Base-by-base conservation (phyloP, 768 basidiomycete genomes). In the Leccinum aurantiacum region DNA sequence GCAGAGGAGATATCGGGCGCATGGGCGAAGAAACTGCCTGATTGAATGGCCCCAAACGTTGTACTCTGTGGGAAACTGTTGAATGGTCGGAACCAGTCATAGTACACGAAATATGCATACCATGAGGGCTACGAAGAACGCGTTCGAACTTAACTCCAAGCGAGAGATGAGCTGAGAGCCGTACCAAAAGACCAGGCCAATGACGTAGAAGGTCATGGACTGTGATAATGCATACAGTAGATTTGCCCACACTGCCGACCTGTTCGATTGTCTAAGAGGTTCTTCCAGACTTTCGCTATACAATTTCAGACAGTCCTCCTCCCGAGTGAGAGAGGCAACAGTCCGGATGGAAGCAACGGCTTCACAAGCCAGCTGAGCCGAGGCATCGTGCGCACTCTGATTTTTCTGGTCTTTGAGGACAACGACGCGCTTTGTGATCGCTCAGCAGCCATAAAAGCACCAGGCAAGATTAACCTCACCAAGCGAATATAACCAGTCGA, bases 1-100 rank as follows among this genome's bases (percentile, higher is more conserved):
- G 95, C 94, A 2, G 90, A 90, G 1, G 90, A 92, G 56, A 93
- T 81, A 71, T 96, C 95, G 46, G 95, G 93, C 2, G 95, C 93
- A 69, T 92, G 90, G 6, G 84, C 79, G 73, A 91, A 91, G 41
- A 90, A 83, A 63, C 89, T 91, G 56, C 92, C 92, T 50, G 93
- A 93, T 77, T 95, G 92, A 56, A 94, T 91, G 15, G 91, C 82
- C 50, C 89, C 85, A 68, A 93, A 93, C 6, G 84, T 84, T 8
- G 87, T 84, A 64, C 82, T 82, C 90, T 91, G 66, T 1, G 4
- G 55, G 22, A 17, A 1, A 24, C 6, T 5, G 5, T 27, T 66
- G 56, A 50, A 17, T 14, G 17, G 14, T 52, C 4, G 24, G 62
- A 17, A 31, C 61, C 11, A 14, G 24, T 17, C 25, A 29, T 1